phyloP scores from a whole-genome alignment of 2,329 filamentous ascomycete species.

The Aspergillus aculeatus region DNA sequence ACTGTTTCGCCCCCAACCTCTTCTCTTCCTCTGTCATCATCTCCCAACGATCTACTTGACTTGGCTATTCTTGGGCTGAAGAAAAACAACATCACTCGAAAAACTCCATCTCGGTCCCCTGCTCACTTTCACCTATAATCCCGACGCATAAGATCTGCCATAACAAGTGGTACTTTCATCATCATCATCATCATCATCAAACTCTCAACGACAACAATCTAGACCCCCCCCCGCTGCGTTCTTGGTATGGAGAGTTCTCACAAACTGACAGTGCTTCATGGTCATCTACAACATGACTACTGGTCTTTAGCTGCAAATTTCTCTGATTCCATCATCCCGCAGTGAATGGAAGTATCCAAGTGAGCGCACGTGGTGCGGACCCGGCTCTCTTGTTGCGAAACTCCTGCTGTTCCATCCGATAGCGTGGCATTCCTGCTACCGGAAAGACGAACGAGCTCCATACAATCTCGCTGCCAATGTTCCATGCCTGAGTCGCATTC shows the following conservation, averaged over 20 bases:
- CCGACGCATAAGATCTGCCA: not conserved
- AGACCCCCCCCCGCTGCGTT: slow-evolving; percentile 28
- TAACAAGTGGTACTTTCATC: not conserved
- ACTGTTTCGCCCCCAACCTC: slow-evolving; percentile 3
- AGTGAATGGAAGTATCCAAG: slow-evolving; percentile 17
- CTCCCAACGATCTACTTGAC: not conserved
- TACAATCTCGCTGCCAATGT: not conserved
- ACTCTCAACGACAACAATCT: slow-evolving; percentile 23
- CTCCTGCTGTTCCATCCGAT: slow-evolving; percentile 7
- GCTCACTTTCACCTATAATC: not conserved
- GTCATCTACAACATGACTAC: slow-evolving; percentile 29
- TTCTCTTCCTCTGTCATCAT: not conserved
- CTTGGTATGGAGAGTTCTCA: slow-evolving; percentile 29
- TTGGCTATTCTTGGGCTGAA: not conserved
- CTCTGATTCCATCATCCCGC: slow-evolving; percentile 16
- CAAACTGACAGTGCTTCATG: slow-evolving; percentile 22
- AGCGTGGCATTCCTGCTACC: not conserved
- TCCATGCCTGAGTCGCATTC: not conserved
- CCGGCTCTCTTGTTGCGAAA: slow-evolving; percentile 12
- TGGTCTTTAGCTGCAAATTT: slow-evolving; percentile 23
- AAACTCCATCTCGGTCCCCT: not conserved
- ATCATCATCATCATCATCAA: slow-evolving; percentile 4
- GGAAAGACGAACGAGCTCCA: not conserved
- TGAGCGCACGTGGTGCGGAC: slow-evolving; percentile 20
- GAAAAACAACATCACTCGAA: not conserved